Evolutionary conservation across 371 early-diverging fungal species (phyloP).

Genomic region (Lichtheimia ramosa): DNA sequence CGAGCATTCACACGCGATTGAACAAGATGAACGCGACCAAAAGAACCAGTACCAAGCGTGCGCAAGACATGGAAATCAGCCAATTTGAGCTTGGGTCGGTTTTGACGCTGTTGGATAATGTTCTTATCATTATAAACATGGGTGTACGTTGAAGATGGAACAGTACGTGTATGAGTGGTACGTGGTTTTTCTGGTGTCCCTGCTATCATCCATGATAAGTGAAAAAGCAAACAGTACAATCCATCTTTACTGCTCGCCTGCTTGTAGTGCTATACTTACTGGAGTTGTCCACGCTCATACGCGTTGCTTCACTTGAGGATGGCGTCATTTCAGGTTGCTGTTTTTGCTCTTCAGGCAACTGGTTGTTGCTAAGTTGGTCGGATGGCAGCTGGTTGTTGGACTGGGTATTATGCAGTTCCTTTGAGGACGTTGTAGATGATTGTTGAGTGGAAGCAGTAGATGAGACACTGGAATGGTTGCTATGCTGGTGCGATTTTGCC

Average conservation of each 20-base stretch:
- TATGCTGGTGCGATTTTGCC: conserved; percentile 14
- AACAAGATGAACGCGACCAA: conserved; percentile 96
- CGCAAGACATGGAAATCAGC: conserved; percentile 71
- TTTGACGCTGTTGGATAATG: conserved; percentile 32
- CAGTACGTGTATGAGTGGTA: background rate
- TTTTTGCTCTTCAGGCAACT: background rate
- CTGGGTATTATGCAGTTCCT: conserved; percentile 1
- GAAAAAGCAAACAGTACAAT: background rate
- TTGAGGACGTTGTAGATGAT: conserved; percentile 10
- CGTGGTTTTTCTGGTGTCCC: too few species aligned
- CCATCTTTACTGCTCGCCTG: background rate
- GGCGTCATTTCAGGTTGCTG: conserved; percentile 10
- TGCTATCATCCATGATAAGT: background rate
- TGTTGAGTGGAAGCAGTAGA: conserved; percentile 4
- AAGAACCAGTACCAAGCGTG: conserved; percentile 96
- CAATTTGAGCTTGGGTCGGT: conserved; percentile 59
- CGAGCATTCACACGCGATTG: conserved; percentile 69
- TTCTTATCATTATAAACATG: conserved; percentile 29
- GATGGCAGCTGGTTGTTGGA: conserved; percentile 2
- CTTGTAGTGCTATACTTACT: background rate
- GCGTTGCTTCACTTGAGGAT: conserved; percentile 21
- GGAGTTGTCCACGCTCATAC: conserved; percentile 21
- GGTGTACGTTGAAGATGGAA: conserved; percentile 12
- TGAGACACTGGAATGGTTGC: background rate
- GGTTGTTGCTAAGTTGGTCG: background rate